Evolutionary conservation across 805 yeast genomes (phyloP), one percentile per base, ranked within the genome.

Genomic region (Metschnikowia baotianmanensis): DNA sequence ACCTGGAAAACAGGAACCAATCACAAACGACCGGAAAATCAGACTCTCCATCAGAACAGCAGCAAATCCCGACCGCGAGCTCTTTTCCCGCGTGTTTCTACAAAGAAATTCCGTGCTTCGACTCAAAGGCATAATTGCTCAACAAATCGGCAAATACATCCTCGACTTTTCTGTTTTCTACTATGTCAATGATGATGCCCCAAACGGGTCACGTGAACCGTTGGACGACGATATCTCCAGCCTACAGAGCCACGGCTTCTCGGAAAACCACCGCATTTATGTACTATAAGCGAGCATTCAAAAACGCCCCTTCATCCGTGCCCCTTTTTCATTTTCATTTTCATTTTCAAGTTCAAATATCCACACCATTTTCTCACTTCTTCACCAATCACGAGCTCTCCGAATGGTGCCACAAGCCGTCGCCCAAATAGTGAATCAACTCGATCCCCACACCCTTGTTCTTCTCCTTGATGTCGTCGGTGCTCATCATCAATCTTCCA

Each of bases 391-490:
- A 48, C 13, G 44, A 31, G 36, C 52, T 45, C 34, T 75, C 72
- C 30, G 68, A 63, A 53, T 81, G 76, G 47, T 71, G 69, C 93
- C 93, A 86, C 52, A 90, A 70, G 5, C 96, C 96, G 64, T 90
- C 98, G 33, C 96, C 96, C 52, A 90, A 68, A 59, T 85, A 82
- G 54, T 86, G 90, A 45, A 84, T 65, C 56, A 89, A 68, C 57
- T 89, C 96, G 42, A 91, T 79, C 57, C 96, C 97, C 46, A 86
- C 81, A 31, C 95, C 96, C 63, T 90, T 90, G 61, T 90, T 90
- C 30, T 77, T 72, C 16, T 76, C 66, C 62, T 84, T 86, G 56
- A 90, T 89, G 35, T 90, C 96, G 53, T 86, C 91, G 2, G 95
- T 84, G 52, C 89, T 81, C 96, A 90, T 87, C 35, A 77, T 63